Conservation (phyloP, 1,139 yeast genomes). For the Debaryomyces coudertii region DNA sequence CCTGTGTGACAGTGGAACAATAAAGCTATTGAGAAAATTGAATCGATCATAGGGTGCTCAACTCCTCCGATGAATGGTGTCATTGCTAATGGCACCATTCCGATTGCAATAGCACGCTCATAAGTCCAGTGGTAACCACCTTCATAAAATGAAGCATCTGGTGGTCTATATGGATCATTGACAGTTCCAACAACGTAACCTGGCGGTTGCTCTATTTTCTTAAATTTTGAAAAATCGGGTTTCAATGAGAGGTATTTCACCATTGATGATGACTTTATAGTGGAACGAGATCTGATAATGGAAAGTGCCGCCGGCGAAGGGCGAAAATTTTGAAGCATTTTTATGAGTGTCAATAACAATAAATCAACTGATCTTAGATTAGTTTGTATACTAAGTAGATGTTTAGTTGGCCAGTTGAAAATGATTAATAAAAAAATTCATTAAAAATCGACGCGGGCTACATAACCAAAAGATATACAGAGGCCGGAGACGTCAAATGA, state of each 20-base stretch:
- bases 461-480: background rate
- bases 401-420: conserved; percentile 1
- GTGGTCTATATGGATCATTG: conserved; percentile 71
- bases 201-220: conserved; percentile 72
- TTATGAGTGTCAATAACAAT: background rate
- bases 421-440: conserved; percentile 10
- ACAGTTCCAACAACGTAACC: conserved; percentile 76
- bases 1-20: conserved; percentile 72
- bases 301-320: conserved; percentile 3
- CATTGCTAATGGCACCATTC: conserved; percentile 64
- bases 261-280: background rate
- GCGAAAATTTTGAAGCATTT: conserved; percentile 8
- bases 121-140: conserved; percentile 78
- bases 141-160: conserved; percentile 54
- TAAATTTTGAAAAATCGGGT: conserved; percentile 50
- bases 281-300: background rate
- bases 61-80: conserved; percentile 64
- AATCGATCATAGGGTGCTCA: conserved; percentile 54
- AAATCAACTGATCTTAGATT: background rate
- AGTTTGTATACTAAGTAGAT: background rate
- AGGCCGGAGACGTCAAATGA: background rate
- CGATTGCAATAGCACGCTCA: conserved; percentile 61
- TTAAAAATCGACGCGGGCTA: background rate
- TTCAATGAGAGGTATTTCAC: conserved; percentile 36
- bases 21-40: conserved; percentile 56